Base-by-base conservation (phyloP, 1,139 yeast species). In the Komagataea norvegica region DNA sequence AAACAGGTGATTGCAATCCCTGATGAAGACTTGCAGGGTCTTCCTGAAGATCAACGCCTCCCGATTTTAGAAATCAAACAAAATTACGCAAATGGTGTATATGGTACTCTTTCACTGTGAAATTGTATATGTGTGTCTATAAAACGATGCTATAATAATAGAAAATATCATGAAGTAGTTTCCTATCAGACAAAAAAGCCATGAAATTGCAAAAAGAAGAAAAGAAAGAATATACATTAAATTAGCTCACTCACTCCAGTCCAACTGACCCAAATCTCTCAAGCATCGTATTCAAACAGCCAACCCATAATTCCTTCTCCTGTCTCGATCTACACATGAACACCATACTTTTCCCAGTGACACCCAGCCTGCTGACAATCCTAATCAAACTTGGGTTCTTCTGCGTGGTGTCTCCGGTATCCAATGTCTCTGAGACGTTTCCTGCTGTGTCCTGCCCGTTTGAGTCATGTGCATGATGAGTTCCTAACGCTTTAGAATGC, bases 221-320 rank as follows among this genome's bases (percentile, higher is more conserved):
- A n/a, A n/a, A n/a, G n/a, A n/a, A n/a, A n/a, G n/a, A n/a, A n/a
- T n/a, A n/a, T n/a, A n/a, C n/a, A n/a, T n/a, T n/a, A n/a, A n/a
- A n/a, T n/a, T n/a, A n/a, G n/a, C n/a, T n/a, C n/a, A n/a, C n/a
- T 18, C 9, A 18, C 15, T 25, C 31, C 11, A 8, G 19, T 10
- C 29, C 26, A 24, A 26, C 16, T 19, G 15, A 19, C 6, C 51
- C 48, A 48, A 72, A 66, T 42, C 88, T 62, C 46, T 82, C 88
- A 43, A 84, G 68, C 51, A 84, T 94, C 6, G 71, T 62, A 44
- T 74, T 65, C 20, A 88, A 63, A 20, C 74, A 70, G 6, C 74
- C 62, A 2, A 85, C 89, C 97, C 97, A 89, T 23, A 74, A 46
- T 55, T 89, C 96, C 38, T 91, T 67, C 48, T 87, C 95, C 47